These are phyloP conservation scores for Iris pallida DNA, from an alignment of 116 monocot species.

Conservation along the genomic window DNA sequence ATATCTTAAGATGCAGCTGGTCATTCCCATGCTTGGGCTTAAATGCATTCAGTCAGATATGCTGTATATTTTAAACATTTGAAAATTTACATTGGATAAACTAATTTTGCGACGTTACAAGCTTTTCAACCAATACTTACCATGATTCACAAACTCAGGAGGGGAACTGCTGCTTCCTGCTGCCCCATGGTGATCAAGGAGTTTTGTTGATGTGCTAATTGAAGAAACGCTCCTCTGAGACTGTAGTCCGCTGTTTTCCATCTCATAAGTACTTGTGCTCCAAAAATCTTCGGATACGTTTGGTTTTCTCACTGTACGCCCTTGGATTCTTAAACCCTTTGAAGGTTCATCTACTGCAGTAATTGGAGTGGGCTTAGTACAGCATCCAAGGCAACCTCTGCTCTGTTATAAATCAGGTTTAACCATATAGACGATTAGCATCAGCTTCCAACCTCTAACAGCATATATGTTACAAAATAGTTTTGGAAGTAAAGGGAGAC, in stretches of 20 bases:
- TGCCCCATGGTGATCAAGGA: constrained; percentile 38
- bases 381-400: constrained; percentile 95
- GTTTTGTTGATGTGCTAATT: constrained; percentile 54
- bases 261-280: constrained; percentile 86
- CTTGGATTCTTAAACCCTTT: constrained; percentile 77
- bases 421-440: constrained; percentile 10
- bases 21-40: too few relatives aligned
- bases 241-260: constrained; percentile 78
- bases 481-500: too few relatives aligned
- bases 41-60: too few relatives aligned
- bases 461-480: background rate
- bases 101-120: background rate
- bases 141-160: constrained; percentile 82
- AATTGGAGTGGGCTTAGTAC: constrained; percentile 61
- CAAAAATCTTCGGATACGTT: constrained; percentile 69
- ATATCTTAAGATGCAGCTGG: too few relatives aligned
- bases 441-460: background rate
- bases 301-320: constrained; percentile 45
- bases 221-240: constrained; percentile 86
- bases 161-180: constrained; percentile 51
- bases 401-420: constrained; percentile 78
- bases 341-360: constrained; percentile 80
- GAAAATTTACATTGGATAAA: too few relatives aligned
- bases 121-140: constrained; percentile 18
- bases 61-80: too few relatives aligned